Conservation (phyloP, 257 asterid genomes). For the Nicotiana tomentosiformis region DNA sequence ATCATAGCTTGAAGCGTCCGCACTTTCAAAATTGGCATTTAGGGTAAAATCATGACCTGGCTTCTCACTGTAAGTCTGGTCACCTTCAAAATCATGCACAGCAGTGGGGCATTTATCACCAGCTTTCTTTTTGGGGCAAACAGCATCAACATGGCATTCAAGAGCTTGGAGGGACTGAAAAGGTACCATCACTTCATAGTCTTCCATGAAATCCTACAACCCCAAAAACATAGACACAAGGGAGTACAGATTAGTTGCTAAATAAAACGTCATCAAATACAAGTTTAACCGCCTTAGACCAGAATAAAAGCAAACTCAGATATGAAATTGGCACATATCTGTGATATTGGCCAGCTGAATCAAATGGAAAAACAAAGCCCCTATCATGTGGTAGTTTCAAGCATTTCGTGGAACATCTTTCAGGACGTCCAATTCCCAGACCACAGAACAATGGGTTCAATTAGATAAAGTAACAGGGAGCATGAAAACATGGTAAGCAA, state of each 20-base stretch:
- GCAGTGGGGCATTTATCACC: conserved; percentile 84
- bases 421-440: neutral
- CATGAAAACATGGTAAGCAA: neutral
- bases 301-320: neutral
- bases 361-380: neutral
- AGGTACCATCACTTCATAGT: conserved; percentile 88
- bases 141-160: conserved; percentile 79
- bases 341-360: neutral
- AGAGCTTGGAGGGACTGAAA: conserved; percentile 91
- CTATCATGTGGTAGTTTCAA: neutral
- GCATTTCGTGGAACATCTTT: neutral
- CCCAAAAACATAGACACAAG: neutral
- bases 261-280: neutral
- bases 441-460: neutral
- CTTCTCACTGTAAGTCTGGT: conserved; percentile 94
- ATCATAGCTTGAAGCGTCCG: conserved; percentile 65
- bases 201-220: conserved; percentile 93
- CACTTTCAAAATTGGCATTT: conserved; percentile 50
- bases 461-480: neutral
- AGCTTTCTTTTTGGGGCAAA: conserved; percentile 68
- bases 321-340: neutral
- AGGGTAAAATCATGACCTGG: conserved; percentile 87
- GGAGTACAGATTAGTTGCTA: neutral
- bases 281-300: neutral
- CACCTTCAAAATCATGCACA: conserved; percentile 97